Conservation (phyloP, 2,329 filamentous ascomycete genomes). For the Fusarium sublunatum region DNA sequence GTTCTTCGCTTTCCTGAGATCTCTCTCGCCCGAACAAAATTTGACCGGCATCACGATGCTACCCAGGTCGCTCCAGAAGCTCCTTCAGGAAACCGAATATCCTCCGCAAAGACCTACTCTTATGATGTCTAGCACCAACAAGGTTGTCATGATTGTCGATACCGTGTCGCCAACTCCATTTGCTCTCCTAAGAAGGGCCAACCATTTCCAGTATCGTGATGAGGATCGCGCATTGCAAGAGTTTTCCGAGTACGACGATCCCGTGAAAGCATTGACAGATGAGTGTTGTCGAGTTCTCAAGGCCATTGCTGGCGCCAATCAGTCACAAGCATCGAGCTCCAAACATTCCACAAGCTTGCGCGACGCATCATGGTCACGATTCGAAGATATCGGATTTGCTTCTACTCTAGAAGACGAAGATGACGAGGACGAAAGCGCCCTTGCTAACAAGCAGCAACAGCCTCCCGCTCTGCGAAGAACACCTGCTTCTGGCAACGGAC, state of each 20-base stretch:
- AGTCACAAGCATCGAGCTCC: constrained; percentile 78
- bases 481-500: constrained; percentile 74
- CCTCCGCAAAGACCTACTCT: constrained; percentile 83
- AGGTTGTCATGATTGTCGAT: constrained; percentile 97
- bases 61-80: constrained; percentile 88
- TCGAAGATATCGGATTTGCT: constrained; percentile 93
- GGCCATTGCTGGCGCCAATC: constrained; percentile 88
- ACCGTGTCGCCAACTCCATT: constrained; percentile 95
- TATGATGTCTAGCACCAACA: constrained; percentile 83
- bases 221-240: constrained; percentile 85
- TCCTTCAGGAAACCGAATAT: constrained; percentile 93
- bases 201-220: constrained; percentile 94
- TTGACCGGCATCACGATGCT: constrained; percentile 84
- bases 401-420: constrained; percentile 78
- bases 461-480: constrained; percentile 68
- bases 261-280: constrained; percentile 86
- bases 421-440: constrained; percentile 67
- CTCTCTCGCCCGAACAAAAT: constrained; percentile 82
- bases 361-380: constrained; percentile 95
- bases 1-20: constrained; percentile 97
- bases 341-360: constrained; percentile 78
- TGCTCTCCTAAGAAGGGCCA: constrained; percentile 86
- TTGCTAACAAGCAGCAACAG: constrained; percentile 55
- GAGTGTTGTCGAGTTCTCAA: constrained; percentile 92
- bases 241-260: constrained; percentile 90